These are phyloP conservation scores for Penicillium sp. DNA, from an alignment of 2,329 filamentous ascomycete species.

Conservation along the genomic window DNA sequence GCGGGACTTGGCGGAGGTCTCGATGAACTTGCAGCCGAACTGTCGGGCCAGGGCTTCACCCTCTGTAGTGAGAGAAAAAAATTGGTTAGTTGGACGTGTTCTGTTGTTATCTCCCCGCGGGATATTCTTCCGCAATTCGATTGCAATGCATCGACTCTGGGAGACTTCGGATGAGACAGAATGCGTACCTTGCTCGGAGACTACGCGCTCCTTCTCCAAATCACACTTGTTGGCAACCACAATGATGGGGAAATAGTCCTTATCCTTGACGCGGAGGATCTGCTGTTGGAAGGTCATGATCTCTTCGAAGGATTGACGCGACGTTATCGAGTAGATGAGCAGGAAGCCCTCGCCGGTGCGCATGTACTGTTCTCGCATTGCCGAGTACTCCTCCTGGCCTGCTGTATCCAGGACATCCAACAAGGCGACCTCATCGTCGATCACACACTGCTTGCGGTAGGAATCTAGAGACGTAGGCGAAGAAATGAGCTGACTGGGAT, in stretches of 20 bases:
- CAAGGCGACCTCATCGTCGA: conserved; percentile 96
- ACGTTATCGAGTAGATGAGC: conserved; percentile 97
- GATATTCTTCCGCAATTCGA: not conserved
- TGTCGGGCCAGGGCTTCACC: conserved; percentile 80
- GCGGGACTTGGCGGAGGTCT: conserved; percentile 96
- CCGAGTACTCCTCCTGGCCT: conserved; percentile 98
- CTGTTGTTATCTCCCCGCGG: not conserved
- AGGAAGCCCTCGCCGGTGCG: conserved; percentile 97
- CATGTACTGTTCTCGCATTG: conserved; percentile 96
- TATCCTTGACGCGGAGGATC: conserved; percentile 97
- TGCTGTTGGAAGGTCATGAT: conserved; percentile 99
- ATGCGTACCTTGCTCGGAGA: conserved; percentile 81
- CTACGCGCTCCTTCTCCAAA: conserved; percentile 88
- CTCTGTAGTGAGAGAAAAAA: conserved; percentile 58
- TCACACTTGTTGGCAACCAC: conserved; percentile 99
- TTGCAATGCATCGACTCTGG: not conserved
- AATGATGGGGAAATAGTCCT: conserved; percentile 99
- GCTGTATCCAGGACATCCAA: conserved; percentile 98
- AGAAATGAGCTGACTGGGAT: not conserved
- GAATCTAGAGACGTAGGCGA: conserved; percentile 65
- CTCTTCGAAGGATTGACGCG: conserved; percentile 95
- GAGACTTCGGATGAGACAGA: not conserved
- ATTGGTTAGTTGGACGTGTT: not conserved
- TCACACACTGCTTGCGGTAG: conserved; percentile 99
- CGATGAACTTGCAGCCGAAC: conserved; percentile 98